A percentile compares a stretch with the other conserved stretches of the same genome.
Conservation (phyloP, 2,329 filamentous ascomycete species). For the Alternaria hordeiaustralica region DNA sequence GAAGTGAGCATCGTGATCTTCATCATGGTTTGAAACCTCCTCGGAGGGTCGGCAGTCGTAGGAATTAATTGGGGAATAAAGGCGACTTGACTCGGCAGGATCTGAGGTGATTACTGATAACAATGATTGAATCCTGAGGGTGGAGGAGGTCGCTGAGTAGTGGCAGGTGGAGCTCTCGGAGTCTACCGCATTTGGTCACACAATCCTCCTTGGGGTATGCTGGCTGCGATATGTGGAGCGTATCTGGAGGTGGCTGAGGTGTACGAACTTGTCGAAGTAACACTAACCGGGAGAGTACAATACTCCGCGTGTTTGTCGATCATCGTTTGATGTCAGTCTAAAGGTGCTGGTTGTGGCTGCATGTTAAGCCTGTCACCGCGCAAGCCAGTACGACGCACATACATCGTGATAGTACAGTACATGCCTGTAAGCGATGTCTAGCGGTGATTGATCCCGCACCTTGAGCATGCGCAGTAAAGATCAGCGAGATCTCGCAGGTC, state of each 20-base stretch:
- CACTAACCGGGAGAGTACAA: background rate
- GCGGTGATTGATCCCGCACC: background rate
- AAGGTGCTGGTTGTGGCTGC: background rate
- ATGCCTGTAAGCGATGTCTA: background rate
- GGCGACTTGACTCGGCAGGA: background rate
- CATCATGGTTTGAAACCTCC: background rate
- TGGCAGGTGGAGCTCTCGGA: background rate
- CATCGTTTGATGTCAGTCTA: background rate
- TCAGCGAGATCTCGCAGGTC: background rate
- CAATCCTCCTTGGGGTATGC: background rate
- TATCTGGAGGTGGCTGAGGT: conserved; percentile 1
- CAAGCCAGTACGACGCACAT: background rate
- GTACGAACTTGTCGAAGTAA: background rate
- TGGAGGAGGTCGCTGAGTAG: background rate
- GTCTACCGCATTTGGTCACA: background rate
- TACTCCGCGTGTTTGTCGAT: background rate
- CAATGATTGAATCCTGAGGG: background rate
- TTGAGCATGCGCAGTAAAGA: background rate
- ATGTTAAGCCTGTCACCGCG: background rate
- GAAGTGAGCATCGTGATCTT: background rate
- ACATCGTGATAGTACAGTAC: background rate
- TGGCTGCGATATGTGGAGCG: conserved; percentile 1
- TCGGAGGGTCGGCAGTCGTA: background rate
- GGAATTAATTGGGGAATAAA: background rate
- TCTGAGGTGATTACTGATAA: background rate